Base-by-base conservation (phyloP, 345 rosid species). In the Salix dunnii region DNA sequence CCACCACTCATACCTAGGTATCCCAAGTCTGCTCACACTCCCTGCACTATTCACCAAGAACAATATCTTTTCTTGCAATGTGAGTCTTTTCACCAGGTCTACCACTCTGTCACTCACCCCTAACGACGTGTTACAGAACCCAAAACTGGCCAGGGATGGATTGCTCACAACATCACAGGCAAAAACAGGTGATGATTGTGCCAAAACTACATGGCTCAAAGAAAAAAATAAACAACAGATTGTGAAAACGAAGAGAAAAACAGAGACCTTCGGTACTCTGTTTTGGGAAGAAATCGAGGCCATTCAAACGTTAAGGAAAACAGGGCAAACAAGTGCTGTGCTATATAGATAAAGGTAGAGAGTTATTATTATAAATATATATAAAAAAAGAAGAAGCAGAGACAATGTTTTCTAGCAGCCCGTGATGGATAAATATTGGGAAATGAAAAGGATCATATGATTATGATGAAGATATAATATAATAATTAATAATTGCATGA, bases 1-100 rank as follows among this genome's bases (percentile, higher is more conserved):
- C 99, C 98, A 96, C 99, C 99, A 96, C 80, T 89, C 88, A 67
- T 93, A 96, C 64, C 77, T 83, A 1, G 99, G 99, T 49, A 93
- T 89, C 58, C 99, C 98, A 3, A 96, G 92, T 17, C 91, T 72
- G 33, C 80, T 78, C 76, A 96, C 97, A 35, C 87, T 89, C 25
- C 85, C 87, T 1, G 97, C 89, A 25, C 21, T 33, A 70, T 81
- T 74, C 80, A 86, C 90, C 79, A 93, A 68, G 82, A 88, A 89
- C 5, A 80, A 62, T 0, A 93, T 86, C 76, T 96, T 96, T 87
- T 96, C 99, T 38, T 86, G 89, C 86, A 96, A 84, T 25, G 93
- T 88, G 16, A 96, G 87, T 75, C 96, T 89, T 68, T 68, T 70
- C 18, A 96, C 92, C 61, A 96, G 81, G 88, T 96, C 99, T 7